Conservation (phyloP, 345 rosid species). For the Euphorbia pulcherrima region DNA sequence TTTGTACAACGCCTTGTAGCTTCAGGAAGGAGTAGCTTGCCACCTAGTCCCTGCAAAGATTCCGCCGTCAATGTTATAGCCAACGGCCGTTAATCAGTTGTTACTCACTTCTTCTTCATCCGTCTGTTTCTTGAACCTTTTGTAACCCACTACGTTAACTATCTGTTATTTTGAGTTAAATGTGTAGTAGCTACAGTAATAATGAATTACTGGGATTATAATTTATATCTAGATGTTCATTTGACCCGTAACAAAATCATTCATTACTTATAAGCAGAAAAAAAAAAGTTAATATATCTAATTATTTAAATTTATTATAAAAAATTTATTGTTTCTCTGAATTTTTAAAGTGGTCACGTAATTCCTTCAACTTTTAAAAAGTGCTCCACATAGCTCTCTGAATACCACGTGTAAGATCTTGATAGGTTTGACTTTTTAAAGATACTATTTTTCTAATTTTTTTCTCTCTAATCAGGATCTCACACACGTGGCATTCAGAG, state of each 20-base stretch:
- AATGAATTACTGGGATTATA: too few species aligned
- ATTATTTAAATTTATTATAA: too few species aligned
- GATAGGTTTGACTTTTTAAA: too few species aligned
- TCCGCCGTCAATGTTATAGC: conserved; percentile 58
- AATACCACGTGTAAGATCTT: too few species aligned
- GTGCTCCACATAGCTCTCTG: too few species aligned
- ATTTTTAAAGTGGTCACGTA: too few species aligned
- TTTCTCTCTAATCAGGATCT: too few species aligned
- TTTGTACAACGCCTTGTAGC: conserved; percentile 82
- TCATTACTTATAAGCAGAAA: background rate
- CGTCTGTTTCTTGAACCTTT: conserved; percentile 1
- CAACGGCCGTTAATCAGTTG: conserved; percentile 51
- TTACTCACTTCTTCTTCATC: background rate
- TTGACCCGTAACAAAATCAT: conserved; percentile 3
- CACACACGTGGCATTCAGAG: too few species aligned
- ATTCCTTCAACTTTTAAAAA: too few species aligned
- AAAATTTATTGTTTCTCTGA: too few species aligned
- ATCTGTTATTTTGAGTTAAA: conserved; percentile 11
- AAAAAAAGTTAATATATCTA: background rate
- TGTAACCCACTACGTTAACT: conserved; percentile 13
- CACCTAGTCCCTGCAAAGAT: conserved; percentile 84
- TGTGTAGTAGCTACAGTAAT: background rate
- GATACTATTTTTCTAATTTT: too few species aligned
- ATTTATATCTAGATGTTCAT: too few species aligned
- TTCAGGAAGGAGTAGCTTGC: conserved; percentile 65